These are phyloP conservation scores for Metarhizium sp. DNA, from an alignment of 2,329 filamentous ascomycete genomes.

Conservation along the genomic window DNA sequence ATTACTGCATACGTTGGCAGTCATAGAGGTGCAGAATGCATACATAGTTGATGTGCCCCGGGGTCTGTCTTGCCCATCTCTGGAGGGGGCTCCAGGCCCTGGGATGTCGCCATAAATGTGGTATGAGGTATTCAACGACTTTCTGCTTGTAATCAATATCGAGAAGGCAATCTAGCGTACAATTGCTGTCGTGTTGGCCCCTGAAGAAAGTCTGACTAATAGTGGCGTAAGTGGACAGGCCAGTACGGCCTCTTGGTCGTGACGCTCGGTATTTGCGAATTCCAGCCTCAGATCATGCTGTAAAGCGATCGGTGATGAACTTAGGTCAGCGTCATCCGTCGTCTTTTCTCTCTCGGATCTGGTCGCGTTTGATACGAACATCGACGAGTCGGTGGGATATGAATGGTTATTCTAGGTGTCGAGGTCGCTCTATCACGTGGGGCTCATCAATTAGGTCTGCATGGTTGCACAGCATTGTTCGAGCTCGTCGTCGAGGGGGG, in stretches of 20 bases:
- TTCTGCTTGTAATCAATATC: background rate
- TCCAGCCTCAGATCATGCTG: too few relatives aligned
- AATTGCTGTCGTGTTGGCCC: background rate
- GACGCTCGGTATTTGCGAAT: too few relatives aligned
- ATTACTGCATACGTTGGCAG: background rate
- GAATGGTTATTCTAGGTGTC: background rate
- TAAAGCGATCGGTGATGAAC: too few relatives aligned
- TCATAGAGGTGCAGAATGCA: conserved; percentile 4
- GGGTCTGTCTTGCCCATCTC: conserved; percentile 35
- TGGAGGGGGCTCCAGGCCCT: conserved; percentile 22
- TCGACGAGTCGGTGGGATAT: background rate
- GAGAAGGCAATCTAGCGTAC: background rate
- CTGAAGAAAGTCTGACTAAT: background rate
- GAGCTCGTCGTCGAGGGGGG: background rate
- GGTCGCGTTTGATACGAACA: background rate
- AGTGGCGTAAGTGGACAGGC: background rate
- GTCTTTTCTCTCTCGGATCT: background rate
- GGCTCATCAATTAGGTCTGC: conserved; percentile 2
- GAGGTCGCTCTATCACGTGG: conserved; percentile 6
- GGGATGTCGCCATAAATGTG: conserved; percentile 19
- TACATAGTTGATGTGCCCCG: conserved; percentile 52
- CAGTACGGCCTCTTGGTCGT: too few relatives aligned
- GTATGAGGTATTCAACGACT: background rate
- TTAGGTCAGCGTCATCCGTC: too few relatives aligned
- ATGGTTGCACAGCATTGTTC: background rate